Conservation (phyloP, 1,284 basidiomycete species). For the Butyriboletus regius region DNA sequence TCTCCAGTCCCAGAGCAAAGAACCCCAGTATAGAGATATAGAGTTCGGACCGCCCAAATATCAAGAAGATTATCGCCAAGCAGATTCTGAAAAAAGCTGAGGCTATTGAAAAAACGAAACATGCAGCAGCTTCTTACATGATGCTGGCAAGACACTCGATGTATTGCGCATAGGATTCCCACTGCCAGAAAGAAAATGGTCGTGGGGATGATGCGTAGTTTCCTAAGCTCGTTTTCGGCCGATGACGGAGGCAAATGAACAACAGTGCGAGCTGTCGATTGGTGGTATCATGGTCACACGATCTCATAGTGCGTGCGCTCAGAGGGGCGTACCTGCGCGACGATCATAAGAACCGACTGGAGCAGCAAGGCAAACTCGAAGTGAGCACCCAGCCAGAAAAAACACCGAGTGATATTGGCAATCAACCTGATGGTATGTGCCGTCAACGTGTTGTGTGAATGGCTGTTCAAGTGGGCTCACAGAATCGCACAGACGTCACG, state of each 20-base stretch:
- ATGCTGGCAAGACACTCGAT: conserved; percentile 76
- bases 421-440: conserved; percentile 45
- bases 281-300: conserved; percentile 17
- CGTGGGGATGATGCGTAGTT: conserved; percentile 53
- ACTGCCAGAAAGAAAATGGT: conserved; percentile 79
- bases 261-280: conserved; percentile 55
- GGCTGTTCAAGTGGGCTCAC: conserved; percentile 34
- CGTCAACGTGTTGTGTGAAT: conserved; percentile 7
- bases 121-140: conserved; percentile 42
- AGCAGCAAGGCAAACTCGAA: conserved; percentile 72
- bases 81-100: conserved; percentile 45
- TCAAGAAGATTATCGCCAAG: conserved; percentile 64
- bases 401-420: conserved; percentile 77
- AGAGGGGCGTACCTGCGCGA: conserved; percentile 55
- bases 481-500: conserved; percentile 74
- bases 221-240: conserved; percentile 54
- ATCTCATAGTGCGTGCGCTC: conserved; percentile 10
- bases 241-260: conserved; percentile 71
- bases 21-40: conserved; percentile 71
- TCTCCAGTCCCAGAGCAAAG: conserved; percentile 71
- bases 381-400: conserved; percentile 78
- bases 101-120: conserved; percentile 13
- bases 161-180: conserved; percentile 69
- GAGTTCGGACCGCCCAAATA: conserved; percentile 58
- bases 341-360: conserved; percentile 75